Evolutionary conservation across 352 stramenopile species (phyloP).

Genomic region (Pythium rishiriense): DNA sequence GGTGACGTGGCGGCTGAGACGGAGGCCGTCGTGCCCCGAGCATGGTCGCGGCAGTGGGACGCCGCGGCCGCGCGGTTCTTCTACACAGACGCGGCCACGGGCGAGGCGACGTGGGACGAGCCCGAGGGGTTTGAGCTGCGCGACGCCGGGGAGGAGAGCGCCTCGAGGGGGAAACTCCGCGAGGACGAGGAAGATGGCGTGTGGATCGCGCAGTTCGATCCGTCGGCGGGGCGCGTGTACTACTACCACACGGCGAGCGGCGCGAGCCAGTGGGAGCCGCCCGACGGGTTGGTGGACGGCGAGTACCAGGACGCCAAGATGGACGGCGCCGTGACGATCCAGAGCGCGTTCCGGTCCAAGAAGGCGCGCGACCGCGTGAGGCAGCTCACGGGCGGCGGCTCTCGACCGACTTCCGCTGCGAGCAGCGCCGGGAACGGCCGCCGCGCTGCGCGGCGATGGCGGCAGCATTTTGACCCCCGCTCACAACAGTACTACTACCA

Average conservation of each 20-base stretch:
- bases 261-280: conserved; percentile 46
- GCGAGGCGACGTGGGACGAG: conserved; percentile 31
- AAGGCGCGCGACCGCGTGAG: conserved; percentile 39
- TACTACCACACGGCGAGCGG: conserved; percentile 52
- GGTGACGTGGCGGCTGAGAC: background rate
- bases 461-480: conserved; percentile 49
- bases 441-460: conserved; percentile 26
- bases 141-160: background rate
- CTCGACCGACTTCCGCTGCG: background rate
- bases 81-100: conserved; percentile 27
- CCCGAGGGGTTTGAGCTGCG: conserved; percentile 17
- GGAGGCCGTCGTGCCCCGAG: background rate
- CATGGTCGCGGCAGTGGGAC: conserved; percentile 12
- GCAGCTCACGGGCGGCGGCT: conserved; percentile 9
- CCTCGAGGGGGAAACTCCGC: background rate
- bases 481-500: conserved; percentile 33
- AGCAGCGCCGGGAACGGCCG: background rate
- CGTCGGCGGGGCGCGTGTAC: conserved; percentile 33
- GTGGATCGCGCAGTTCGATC: conserved; percentile 60
- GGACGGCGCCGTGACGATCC: conserved; percentile 48
- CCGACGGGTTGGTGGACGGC: conserved; percentile 34
- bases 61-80: conserved; percentile 12
- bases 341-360: conserved; percentile 52
- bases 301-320: conserved; percentile 35
- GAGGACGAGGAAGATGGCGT: conserved; percentile 21